Evolutionary conservation across 441 rosid genomes (phyloP).

Genomic region (Euphorbia neoarborescens): DNA sequence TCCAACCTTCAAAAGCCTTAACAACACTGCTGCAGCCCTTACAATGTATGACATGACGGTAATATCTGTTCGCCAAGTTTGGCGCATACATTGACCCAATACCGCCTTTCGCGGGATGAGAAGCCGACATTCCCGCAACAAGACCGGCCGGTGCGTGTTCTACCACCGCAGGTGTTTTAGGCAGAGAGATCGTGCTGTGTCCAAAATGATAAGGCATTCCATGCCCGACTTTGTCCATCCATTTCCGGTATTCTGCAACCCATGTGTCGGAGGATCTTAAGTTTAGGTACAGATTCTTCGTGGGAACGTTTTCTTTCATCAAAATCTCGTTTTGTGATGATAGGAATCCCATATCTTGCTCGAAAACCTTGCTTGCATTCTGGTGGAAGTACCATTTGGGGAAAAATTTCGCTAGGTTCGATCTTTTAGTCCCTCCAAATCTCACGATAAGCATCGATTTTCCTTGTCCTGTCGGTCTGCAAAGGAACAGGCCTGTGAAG

Average conservation of each 20-base stretch:
- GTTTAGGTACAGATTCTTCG: constrained; percentile 64
- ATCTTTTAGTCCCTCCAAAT: constrained; percentile 63
- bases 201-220: constrained; percentile 98
- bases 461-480: constrained; percentile 93
- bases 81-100: constrained; percentile 66
- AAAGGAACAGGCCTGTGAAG: constrained; percentile 71
- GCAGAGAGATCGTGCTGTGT: constrained; percentile 62
- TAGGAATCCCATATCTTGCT: constrained; percentile 91
- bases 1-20: constrained; percentile 54
- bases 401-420: constrained; percentile 39
- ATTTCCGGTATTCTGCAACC: constrained; percentile 85
- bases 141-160: constrained; percentile 90
- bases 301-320: constrained; percentile 69
- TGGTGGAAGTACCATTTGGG: constrained; percentile 85
- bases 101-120: constrained; percentile 79
- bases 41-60: constrained; percentile 79
- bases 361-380: constrained; percentile 73
- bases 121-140: constrained; percentile 60
- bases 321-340: constrained; percentile 83
- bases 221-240: constrained; percentile 95
- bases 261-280: constrained; percentile 76
- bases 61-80: constrained; percentile 60
- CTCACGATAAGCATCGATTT: constrained; percentile 87
- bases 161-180: constrained; percentile 60
- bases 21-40: constrained; percentile 55